These are phyloP conservation scores for Alternaria solani DNA, from an alignment of 2,329 filamentous ascomycete genomes.

Conservation along the genomic window DNA sequence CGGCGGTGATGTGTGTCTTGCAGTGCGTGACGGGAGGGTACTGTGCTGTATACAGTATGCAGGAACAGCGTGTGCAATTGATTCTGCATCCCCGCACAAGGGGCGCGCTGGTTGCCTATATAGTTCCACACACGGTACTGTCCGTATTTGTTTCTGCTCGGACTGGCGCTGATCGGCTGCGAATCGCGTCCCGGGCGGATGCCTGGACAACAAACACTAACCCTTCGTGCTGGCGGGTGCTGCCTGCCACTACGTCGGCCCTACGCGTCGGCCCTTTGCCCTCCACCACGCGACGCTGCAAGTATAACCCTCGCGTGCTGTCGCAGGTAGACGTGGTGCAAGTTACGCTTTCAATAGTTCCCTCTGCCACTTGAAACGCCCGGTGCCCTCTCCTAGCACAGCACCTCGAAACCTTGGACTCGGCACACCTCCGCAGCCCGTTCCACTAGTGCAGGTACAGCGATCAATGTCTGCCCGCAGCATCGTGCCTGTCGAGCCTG, in stretches of 20 bases:
- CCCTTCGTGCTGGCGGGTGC: neutral
- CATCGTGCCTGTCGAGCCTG: conserved; percentile 68
- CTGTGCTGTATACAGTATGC: neutral
- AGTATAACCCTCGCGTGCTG: conserved; percentile 19
- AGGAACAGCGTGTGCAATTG: neutral
- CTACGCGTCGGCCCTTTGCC: neutral
- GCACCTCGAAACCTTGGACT: conserved; percentile 1
- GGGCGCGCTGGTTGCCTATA: neutral
- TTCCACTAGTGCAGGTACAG: conserved; percentile 6
- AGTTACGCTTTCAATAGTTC: conserved; percentile 19
- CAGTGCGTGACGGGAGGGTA: neutral
- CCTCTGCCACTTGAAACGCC: conserved; percentile 21
- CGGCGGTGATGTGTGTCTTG: neutral
- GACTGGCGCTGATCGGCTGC: neutral
- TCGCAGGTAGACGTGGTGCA: conserved; percentile 1
- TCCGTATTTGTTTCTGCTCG: conserved; percentile 1
- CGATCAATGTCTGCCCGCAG: conserved; percentile 30
- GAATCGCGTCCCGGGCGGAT: conserved; percentile 10
- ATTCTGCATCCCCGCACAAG: neutral
- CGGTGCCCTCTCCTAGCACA: conserved; percentile 14
- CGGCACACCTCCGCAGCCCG: conserved; percentile 3
- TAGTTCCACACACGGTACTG: neutral
- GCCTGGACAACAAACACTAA: conserved; percentile 16
- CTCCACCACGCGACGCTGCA: neutral
- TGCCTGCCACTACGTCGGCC: conserved; percentile 7